Evolutionary conservation across 106 monocot genomes (phyloP).

Genomic region (Dioscorea alata): DNA sequence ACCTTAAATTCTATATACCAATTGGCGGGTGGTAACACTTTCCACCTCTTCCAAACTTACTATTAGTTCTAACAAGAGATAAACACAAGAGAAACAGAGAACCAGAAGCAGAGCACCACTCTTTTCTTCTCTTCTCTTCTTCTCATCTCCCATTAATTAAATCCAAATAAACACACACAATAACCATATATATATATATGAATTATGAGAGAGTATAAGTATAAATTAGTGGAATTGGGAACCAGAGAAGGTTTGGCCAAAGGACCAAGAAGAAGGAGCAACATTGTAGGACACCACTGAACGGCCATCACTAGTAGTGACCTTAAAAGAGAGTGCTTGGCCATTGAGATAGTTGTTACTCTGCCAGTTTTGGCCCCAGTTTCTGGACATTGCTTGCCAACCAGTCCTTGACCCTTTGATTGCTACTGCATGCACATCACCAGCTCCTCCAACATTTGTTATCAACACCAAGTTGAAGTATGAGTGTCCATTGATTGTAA

Average conservation of each 20-base stretch:
- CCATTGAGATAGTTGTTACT: slow-evolving; percentile 35
- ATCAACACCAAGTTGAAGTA: slow-evolving; percentile 67
- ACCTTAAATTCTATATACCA: not conserved
- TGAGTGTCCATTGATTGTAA: slow-evolving; percentile 59
- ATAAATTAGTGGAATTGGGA: slow-evolving; percentile 30
- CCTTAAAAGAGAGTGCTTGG: slow-evolving; percentile 48
- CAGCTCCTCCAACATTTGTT: slow-evolving; percentile 54
- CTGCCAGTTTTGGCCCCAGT: slow-evolving; percentile 78
- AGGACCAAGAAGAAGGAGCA: slow-evolving; percentile 51
- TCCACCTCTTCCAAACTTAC: too few species aligned
- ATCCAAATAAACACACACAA: too few species aligned
- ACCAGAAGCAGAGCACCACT: too few species aligned
- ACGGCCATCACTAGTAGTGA: slow-evolving; percentile 37
- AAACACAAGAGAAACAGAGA: too few species aligned
- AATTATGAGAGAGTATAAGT: not conserved
- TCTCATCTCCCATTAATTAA: too few species aligned
- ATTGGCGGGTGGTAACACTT: not conserved
- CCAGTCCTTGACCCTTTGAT: slow-evolving; percentile 47
- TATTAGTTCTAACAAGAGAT: too few species aligned
- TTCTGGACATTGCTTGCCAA: slow-evolving; percentile 58
- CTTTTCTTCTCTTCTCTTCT: too few species aligned
- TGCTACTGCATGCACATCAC: slow-evolving; percentile 36
- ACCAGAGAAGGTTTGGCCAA: slow-evolving; percentile 53
- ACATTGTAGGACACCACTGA: slow-evolving; percentile 42
- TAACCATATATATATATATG: too few species aligned